phyloP scores from a whole-genome alignment of 164 flowering plant genomes.

The Magnolia officinalis region DNA sequence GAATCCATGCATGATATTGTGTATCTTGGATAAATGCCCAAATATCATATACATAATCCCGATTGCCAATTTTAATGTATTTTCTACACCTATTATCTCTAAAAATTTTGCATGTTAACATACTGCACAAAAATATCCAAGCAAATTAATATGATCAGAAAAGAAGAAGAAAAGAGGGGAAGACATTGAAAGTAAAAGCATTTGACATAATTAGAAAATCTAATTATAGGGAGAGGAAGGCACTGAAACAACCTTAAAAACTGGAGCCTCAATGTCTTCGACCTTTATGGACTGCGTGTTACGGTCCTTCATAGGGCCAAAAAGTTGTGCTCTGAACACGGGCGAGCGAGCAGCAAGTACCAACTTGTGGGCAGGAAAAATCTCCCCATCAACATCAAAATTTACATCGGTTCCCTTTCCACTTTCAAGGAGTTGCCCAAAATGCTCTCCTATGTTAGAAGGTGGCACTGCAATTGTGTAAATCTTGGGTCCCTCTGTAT shows the following conservation, averaged over 20 bases:
- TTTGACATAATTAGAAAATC: background rate
- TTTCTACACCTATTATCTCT: no score
- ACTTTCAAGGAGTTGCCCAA: conserved; percentile 54
- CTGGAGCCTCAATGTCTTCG: conserved; percentile 83
- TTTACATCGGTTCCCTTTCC: conserved; percentile 68
- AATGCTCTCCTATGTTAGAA: conserved; percentile 63
- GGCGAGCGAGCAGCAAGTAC: conserved; percentile 91
- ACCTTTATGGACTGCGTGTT: conserved; percentile 43
- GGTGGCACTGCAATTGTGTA: conserved; percentile 65
- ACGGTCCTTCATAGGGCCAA: conserved; percentile 55
- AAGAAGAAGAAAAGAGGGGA: background rate
- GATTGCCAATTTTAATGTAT: no score
- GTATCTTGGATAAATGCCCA: no score
- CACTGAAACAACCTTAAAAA: conserved; percentile 58
- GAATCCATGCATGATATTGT: no score
- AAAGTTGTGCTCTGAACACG: conserved; percentile 88
- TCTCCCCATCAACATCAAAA: conserved; percentile 78
- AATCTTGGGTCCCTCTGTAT: conserved; percentile 76
- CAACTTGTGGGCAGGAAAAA: conserved; percentile 69
- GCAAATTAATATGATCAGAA: background rate
- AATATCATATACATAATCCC: no score
- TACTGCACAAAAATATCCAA: background rate
- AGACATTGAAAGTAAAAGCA: background rate
- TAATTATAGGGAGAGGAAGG: background rate
- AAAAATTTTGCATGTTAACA: background rate